phyloP scores from a whole-genome alignment of 768 basidiomycete genomes.

The Boletus eberwhitei region DNA sequence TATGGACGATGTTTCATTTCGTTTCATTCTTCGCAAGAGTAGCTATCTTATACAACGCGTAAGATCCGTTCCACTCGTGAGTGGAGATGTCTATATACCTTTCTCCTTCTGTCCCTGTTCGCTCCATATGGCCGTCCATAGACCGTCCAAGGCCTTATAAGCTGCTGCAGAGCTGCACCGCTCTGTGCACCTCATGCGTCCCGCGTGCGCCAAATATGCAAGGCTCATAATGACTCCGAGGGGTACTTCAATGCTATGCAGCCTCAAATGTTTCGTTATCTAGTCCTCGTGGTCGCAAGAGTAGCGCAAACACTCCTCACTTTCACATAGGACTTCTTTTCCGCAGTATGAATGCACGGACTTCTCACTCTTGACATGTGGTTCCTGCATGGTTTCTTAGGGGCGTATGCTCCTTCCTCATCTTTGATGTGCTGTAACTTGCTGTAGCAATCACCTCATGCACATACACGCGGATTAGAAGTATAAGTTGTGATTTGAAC shows the following conservation, averaged over 20 bases:
- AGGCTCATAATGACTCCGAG: too few relatives aligned
- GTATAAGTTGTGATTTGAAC: not conserved
- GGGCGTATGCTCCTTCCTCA: not conserved
- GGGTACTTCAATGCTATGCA: too few relatives aligned
- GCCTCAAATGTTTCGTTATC: too few relatives aligned
- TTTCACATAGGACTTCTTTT: too few relatives aligned
- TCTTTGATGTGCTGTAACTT: not conserved
- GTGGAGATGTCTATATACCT: conserved; percentile 12
- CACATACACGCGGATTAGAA: not conserved
- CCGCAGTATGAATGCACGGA: too few relatives aligned
- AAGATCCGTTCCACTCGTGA: conserved; percentile 19
- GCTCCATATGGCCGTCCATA: conserved; percentile 6
- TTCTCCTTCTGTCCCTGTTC: conserved; percentile 3
- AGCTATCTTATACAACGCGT: conserved; percentile 23
- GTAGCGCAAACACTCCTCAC: too few relatives aligned
- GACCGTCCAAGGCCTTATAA: conserved; percentile 14
- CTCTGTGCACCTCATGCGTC: too few relatives aligned
- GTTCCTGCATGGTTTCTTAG: not conserved
- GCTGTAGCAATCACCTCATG: not conserved
- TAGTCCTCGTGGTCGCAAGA: too few relatives aligned
- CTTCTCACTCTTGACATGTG: not conserved
- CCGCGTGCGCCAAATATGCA: too few relatives aligned
- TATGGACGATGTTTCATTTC: conserved; percentile 41
- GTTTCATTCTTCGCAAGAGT: conserved; percentile 38
- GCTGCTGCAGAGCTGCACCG: too few relatives aligned